These are phyloP conservation scores for Clavariopsis aquatica DNA, from an alignment of 495 filamentous ascomycete genomes.

Conservation along the genomic window DNA sequence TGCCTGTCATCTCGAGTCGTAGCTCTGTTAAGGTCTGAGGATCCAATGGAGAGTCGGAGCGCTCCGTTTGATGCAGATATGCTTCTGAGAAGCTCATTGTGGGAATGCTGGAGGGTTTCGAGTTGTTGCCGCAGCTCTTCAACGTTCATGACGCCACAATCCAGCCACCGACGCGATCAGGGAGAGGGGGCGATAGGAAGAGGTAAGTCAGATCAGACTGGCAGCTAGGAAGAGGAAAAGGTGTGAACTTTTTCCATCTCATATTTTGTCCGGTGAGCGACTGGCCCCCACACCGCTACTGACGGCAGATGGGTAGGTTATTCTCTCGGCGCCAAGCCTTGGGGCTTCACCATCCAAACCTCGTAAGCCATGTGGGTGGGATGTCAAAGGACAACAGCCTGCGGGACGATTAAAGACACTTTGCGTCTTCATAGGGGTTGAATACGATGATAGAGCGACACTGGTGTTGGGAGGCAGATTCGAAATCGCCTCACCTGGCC, in stretches of 20 bases:
- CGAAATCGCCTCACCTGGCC: background rate
- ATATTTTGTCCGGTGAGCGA: background rate
- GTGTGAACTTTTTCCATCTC: background rate
- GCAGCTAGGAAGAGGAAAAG: no score
- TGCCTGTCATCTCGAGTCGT: constrained; percentile 4
- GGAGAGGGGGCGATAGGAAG: background rate
- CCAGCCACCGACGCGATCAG: background rate
- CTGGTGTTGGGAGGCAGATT: background rate
- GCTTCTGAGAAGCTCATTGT: constrained; percentile 16
- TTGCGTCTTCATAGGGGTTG: background rate
- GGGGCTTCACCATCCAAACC: background rate
- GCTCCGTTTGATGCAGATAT: constrained; percentile 7
- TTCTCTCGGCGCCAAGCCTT: background rate
- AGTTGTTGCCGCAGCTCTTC: constrained; percentile 27
- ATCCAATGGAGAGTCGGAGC: constrained; percentile 1
- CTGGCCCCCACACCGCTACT: background rate
- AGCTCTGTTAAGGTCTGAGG: constrained; percentile 1
- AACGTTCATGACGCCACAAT: constrained; percentile 21
- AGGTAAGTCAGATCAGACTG: background rate
- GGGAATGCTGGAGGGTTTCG: constrained; percentile 19
- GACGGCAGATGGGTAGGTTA: background rate
- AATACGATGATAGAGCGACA: background rate
- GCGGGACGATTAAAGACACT: background rate
- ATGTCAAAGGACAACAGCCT: background rate
- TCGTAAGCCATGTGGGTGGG: background rate